Base-by-base conservation (phyloP, 2,329 filamentous ascomycete species). In the Neofusicoccum kwambonambiense region DNA sequence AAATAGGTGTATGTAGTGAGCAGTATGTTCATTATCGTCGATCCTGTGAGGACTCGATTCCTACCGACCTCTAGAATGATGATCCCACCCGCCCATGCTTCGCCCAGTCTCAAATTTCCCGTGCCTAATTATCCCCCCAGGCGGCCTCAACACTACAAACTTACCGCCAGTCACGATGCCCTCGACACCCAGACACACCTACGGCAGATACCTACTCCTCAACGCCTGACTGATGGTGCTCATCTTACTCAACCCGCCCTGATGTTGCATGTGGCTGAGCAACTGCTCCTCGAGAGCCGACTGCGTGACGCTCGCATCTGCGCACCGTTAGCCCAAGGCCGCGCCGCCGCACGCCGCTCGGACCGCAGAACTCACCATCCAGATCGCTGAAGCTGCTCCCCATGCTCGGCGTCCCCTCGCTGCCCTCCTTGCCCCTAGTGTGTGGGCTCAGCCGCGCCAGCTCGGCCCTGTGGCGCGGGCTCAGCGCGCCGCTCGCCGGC, bases 321-420 rank as follows among this genome's bases (percentile, higher is more conserved):
- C 13, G 11, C 5, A 42, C 4, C 15, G 6, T 41, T 31, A 50
- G 31, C 41, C 31, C n/a, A 4, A 17, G 7, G 44, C 35, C 37
- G n/a, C n/a, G n/a, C n/a, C n/a, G n/a, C n/a, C n/a, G n/a, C 13
- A 3, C 37, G 22, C 13, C 9, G n/a, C 13, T 6, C 19, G 3
- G 1, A 4, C 22, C 15, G 22, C 39, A 44, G 13, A 15, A 71
- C 73, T 69, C 75, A 84, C 90, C 90, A 74, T 94, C 91, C 49
- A 96, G 83, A 78, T 95, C 92, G 76, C 90, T 94, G 71, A 92
- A 95, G 70, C 90, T 93, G 75, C 91, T 94, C 1, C 91, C 90
- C 87, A 93, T 92, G 70, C 90, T 92, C 1, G 89, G 90, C 13
- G 88, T 89, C 13, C 89, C 89, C 67, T 92, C 89, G 71, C 89